Percentiles rank a stretch among this genome's conserved stretches.
Conservation (phyloP, 164 flowering plant species). For the Berberis thunbergii region DNA sequence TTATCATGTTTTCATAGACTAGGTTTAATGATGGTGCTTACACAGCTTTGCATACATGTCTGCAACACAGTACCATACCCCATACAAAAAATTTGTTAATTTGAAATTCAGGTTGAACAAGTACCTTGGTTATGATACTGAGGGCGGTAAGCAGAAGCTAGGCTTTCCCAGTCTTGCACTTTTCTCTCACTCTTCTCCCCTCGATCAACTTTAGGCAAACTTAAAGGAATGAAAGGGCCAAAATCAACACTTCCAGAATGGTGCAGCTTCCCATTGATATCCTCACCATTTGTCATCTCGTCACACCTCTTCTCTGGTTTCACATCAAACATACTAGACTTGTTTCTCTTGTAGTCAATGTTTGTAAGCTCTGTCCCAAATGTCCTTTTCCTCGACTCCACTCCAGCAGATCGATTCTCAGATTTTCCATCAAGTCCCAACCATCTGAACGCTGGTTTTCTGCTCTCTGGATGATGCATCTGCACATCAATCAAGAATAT, state of each 20-base stretch:
- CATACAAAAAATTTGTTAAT: neutral
- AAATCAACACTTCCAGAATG: slow-evolving; percentile 36
- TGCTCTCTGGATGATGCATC: slow-evolving; percentile 61
- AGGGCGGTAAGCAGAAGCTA: slow-evolving; percentile 54
- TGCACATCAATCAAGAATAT: slow-evolving; percentile 19
- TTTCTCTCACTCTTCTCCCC: slow-evolving; percentile 15
- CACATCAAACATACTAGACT: slow-evolving; percentile 18
- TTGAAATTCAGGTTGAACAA: neutral
- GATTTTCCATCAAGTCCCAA: slow-evolving; percentile 43
- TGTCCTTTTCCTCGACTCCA: slow-evolving; percentile 45
- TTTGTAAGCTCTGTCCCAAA: slow-evolving; percentile 85
- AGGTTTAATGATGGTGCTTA: neutral
- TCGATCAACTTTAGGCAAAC: slow-evolving; percentile 23
- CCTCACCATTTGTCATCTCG: slow-evolving; percentile 24
- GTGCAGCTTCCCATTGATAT: slow-evolving; percentile 14
- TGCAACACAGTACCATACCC: neutral
- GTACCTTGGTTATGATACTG: slow-evolving; percentile 92
- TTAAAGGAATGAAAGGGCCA: slow-evolving; percentile 81
- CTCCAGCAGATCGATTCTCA: neutral
- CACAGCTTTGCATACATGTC: neutral
- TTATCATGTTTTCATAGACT: neutral
- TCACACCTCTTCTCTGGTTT: slow-evolving; percentile 8
- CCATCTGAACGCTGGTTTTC: slow-evolving; percentile 93
- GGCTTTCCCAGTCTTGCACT: slow-evolving; percentile 55
- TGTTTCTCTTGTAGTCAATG: slow-evolving; percentile 37